Base-by-base conservation (phyloP, 768 basidiomycete species). In the Infundibulicybe gibba region DNA sequence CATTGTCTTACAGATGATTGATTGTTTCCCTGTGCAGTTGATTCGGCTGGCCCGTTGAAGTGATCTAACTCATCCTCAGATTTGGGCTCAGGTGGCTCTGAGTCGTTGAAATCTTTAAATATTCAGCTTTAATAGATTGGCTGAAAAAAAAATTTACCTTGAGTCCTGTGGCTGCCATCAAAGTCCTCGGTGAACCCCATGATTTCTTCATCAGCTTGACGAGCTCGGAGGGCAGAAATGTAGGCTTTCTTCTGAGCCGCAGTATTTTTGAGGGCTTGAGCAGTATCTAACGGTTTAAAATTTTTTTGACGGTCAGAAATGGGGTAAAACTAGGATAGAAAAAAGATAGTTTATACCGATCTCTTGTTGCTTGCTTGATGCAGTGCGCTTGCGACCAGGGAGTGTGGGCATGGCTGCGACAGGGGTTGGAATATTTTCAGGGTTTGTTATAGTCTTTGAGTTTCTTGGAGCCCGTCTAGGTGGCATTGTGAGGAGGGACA, bases 181-280 rank as follows among this genome's bases (percentile, higher is more conserved):
- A 25, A 25, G 8, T 25, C 25, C 25, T 25, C 35, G 3, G 35
- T 38, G 10, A 38, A 38, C 10, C 35, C 35, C 35, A 19, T 19
- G 6, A 38, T 14, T 38, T 38, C 35, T 19, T 38, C 35, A 52
- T 32, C 20, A 50, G 34, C 38, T 51, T 31, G 45, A 50, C 15
- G 15, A 54, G 41, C 12, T 9, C 4, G 21, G 40, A 20, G 31
- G 35, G 9, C 34, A 21, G 1, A 2, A 49, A 62, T 40, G 42
- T 52, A 3, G 31, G 61, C 0, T 58, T 44, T 5, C 62, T 68
- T 44, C 43, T 55, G 4, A 61, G 65, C 3, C 59, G 35, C 10
- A 6, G n/a, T 10, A n/a, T 38, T 38, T 38, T 38, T 38, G 14
- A n/a, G n/a, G 35, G 35, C 35, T 19, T 38, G n/a, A 38, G 14